Base-by-base conservation (phyloP, 2,329 filamentous ascomycete species). In the Colletotrichum aenigma region DNA sequence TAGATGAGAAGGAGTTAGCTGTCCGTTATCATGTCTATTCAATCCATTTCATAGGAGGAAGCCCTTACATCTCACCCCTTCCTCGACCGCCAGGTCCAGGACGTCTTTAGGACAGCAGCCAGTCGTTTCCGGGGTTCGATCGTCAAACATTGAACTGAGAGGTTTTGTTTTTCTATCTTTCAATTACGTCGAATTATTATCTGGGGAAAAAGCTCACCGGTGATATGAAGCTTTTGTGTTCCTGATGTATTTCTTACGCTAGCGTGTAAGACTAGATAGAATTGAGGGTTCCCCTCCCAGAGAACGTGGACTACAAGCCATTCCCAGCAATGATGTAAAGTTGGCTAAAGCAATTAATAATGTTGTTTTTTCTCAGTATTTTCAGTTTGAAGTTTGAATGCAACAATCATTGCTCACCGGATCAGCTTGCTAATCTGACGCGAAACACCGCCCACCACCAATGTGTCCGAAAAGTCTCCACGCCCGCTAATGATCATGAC, bases 401-500 rank as follows among this genome's bases (percentile, higher is more conserved):
- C 12, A 16, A 4, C 12, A 18, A 8, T 15, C 9, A 2, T 58
- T 30, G 18, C 55, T 30, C 55, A 7, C 15, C 16, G 24, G 4
- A 26, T 4, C 55, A 58, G 21, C 1, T 58, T 26, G 55, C 15
- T 58, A 28, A 58, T 58, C 26, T 12, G 55, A 58, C 0, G 55
- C 55, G 55, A 24, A 30, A 16, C 1, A 61, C 0, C 26, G 18
- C 58, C 28, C 0, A 18, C 58, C 3, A 13, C 2, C 55, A 73
- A 73, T 21, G 70, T 62, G 3, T n/a, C 66, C 70, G 70, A 70
- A 70, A 70, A 73, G 70, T 64, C 66, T 73, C 38, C 66, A 73
- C 34, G 30, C 5, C 32, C 56, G 24, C 15, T 66, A 7, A 4
- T 3, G 6, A 28, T 7, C 9, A 36, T 7, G 24, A 28, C 24